phyloP scores from a whole-genome alignment of 2,329 filamentous ascomycete species.

The Fusarium sp. region DNA sequence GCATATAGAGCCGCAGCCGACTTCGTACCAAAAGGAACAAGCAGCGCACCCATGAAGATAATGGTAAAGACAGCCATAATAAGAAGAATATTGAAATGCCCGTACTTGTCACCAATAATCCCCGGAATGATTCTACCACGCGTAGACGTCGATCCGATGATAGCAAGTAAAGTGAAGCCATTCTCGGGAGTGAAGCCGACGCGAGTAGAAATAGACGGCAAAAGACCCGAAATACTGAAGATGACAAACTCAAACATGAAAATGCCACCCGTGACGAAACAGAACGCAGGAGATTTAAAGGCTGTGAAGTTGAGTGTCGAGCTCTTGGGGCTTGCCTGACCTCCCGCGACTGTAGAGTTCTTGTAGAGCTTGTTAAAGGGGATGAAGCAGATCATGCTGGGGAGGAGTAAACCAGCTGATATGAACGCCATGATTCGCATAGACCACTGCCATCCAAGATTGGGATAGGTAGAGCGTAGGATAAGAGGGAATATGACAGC shows the following conservation, averaged over 20 bases:
- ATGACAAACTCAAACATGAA: slow-evolving; percentile 61
- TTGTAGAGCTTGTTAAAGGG: slow-evolving; percentile 45
- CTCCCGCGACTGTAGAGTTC: background rate
- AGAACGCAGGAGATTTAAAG: slow-evolving; percentile 55
- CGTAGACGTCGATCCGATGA: slow-evolving; percentile 56
- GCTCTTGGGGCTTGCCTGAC: slow-evolving; percentile 25
- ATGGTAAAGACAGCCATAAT: slow-evolving; percentile 49
- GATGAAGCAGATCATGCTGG: slow-evolving; percentile 50
- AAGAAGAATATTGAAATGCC: slow-evolving; percentile 55
- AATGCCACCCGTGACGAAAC: slow-evolving; percentile 54
- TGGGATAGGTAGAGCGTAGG: slow-evolving; percentile 45
- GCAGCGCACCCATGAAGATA: slow-evolving; percentile 55
- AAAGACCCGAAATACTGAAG: slow-evolving; percentile 58
- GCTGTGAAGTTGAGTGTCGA: slow-evolving; percentile 53
- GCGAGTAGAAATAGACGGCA: slow-evolving; percentile 58
- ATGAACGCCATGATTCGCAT: slow-evolving; percentile 49
- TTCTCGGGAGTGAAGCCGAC: slow-evolving; percentile 50
- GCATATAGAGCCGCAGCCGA: slow-evolving; percentile 54
- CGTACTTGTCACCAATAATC: slow-evolving; percentile 55
- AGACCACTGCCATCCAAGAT: slow-evolving; percentile 50
- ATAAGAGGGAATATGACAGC: slow-evolving; percentile 51
- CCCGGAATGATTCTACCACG: slow-evolving; percentile 58
- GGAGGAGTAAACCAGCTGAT: slow-evolving; percentile 42
- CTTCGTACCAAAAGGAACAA: slow-evolving; percentile 58
- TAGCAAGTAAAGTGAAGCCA: slow-evolving; percentile 57